phyloP scores from a whole-genome alignment of 495 filamentous ascomycete genomes.

The Chaetomium fimeti region DNA sequence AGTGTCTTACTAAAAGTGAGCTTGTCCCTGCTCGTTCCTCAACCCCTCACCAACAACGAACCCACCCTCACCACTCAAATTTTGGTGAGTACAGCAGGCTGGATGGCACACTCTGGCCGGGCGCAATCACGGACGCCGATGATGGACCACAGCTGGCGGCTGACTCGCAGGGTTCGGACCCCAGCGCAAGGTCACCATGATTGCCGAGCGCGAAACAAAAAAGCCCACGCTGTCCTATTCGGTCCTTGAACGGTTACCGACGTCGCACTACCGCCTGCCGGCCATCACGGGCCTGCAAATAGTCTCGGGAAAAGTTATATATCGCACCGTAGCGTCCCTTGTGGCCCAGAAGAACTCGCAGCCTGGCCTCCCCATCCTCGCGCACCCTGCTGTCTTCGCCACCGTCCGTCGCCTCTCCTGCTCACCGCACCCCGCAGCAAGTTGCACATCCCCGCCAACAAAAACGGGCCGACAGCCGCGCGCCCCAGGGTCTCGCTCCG shows the following conservation, averaged over 20 bases:
- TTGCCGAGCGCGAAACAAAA: neutral
- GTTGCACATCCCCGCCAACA: conserved; percentile 21
- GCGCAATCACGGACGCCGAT: neutral
- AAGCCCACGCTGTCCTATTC: conserved; percentile 5
- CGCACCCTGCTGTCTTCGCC: conserved; percentile 20
- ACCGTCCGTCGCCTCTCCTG: conserved; percentile 16
- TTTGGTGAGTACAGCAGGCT: conserved; percentile 6
- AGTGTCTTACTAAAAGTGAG: conserved; percentile 23
- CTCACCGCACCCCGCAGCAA: conserved; percentile 29
- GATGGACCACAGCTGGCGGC: neutral
- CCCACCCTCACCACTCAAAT: conserved; percentile 3
- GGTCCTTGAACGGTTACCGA: conserved; percentile 15
- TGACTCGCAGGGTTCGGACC: conserved; percentile 10
- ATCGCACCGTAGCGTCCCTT: conserved; percentile 22
- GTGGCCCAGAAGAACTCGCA: neutral
- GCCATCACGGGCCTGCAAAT: conserved; percentile 6
- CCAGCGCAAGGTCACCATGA: neutral
- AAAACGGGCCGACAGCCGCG: conserved; percentile 11
- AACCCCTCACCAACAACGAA: conserved; percentile 9
- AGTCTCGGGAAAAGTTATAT: conserved; percentile 10
- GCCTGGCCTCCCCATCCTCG: neutral
- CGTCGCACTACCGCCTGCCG: conserved; percentile 7
- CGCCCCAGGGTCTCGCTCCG: conserved; percentile 12
- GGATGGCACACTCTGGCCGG: conserved; percentile 8
- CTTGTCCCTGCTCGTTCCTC: conserved; percentile 1